Conservation (phyloP, 345 rosid genomes). For the Theobroma cacao region DNA sequence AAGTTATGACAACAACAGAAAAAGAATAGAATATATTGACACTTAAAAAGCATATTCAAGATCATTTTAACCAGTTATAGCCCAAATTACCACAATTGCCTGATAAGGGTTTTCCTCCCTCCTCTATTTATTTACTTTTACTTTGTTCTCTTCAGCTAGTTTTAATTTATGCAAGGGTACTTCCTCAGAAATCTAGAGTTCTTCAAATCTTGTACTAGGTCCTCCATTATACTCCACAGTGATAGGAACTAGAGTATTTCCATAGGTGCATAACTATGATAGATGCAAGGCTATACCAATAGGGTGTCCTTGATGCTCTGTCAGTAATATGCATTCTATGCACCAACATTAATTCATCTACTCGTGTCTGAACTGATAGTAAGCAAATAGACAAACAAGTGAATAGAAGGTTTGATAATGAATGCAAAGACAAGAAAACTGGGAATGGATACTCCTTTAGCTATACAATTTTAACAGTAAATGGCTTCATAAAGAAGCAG, state of each 20-base stretch:
- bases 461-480: neutral
- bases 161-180: neutral
- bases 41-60: neutral
- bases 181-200: neutral
- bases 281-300: no score
- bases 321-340: neutral
- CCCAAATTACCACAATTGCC: neutral
- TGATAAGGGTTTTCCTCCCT: neutral
- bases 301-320: no score
- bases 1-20: neutral
- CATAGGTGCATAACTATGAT: neutral
- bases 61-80: neutral
- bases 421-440: neutral
- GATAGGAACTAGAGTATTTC: neutral
- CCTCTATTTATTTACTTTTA: neutral
- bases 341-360: neutral
- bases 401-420: neutral
- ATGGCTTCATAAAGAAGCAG: neutral
- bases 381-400: neutral
- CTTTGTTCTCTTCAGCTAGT: neutral
- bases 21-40: neutral
- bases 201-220: neutral
- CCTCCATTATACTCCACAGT: neutral
- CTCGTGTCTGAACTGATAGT: neutral
- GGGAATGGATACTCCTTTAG: neutral